Evolutionary conservation across 2,329 filamentous ascomycete species (phyloP).

Genomic region (Sarocladium strictum): DNA sequence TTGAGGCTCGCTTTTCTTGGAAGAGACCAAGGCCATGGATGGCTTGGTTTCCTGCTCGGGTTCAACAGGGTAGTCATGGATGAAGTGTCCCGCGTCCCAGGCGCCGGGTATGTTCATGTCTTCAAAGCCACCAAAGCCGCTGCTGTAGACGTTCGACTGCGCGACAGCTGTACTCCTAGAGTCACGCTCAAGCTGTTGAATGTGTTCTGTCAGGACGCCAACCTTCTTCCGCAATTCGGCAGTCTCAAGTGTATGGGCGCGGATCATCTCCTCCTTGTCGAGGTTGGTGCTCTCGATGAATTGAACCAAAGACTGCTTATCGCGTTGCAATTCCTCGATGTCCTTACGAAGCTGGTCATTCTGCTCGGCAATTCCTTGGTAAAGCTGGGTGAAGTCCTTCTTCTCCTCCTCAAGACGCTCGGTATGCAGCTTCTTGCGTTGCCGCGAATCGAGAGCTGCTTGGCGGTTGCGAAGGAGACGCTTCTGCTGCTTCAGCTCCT

Average conservation of each 20-base stretch:
- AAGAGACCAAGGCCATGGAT: conserved; percentile 46
- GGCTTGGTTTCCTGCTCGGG: conserved; percentile 48
- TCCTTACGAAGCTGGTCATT: conserved; percentile 42
- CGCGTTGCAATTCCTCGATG: conserved; percentile 63
- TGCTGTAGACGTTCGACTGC: conserved; percentile 58
- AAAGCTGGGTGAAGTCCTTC: conserved; percentile 79
- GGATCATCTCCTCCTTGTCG: conserved; percentile 90
- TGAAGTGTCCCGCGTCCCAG: conserved; percentile 73
- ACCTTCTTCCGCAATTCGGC: conserved; percentile 91
- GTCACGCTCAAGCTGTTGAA: conserved; percentile 61
- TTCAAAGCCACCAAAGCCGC: conserved; percentile 76
- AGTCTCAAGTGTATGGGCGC: conserved; percentile 82
- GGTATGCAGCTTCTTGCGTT: conserved; percentile 97
- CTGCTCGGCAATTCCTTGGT: conserved; percentile 68
- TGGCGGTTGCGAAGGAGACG: conserved; percentile 89
- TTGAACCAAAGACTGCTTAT: conserved; percentile 69
- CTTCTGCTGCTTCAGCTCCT: conserved; percentile 98
- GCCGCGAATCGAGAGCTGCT: conserved; percentile 92
- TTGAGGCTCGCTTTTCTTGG: conserved; percentile 41
- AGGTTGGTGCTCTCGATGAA: conserved; percentile 71
- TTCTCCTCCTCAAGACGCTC: conserved; percentile 96
- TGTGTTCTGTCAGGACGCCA: conserved; percentile 68
- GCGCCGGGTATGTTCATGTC: conserved; percentile 72
- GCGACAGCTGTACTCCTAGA: conserved; percentile 34
- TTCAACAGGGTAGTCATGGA: conserved; percentile 64